phyloP scores from a whole-genome alignment of 1,284 basidiomycete species.

The Tetrapyrgos nigripes region DNA sequence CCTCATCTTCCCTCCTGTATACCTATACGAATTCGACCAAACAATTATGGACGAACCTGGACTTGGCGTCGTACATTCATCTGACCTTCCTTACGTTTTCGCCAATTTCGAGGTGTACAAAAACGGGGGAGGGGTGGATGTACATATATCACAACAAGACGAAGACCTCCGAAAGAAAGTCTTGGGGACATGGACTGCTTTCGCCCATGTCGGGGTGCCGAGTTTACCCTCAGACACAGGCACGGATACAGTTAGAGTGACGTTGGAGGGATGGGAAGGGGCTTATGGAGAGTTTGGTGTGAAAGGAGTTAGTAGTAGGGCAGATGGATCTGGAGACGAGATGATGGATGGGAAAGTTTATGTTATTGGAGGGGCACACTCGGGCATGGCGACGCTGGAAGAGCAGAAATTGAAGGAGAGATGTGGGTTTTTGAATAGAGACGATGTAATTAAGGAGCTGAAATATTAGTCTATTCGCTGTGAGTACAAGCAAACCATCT shows the following conservation, averaged over 20 bases:
- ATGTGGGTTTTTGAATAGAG: background rate
- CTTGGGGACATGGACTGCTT: conserved; percentile 1
- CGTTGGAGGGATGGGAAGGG: conserved; percentile 1
- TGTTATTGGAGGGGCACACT: background rate
- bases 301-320: no score
- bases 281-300: no score
- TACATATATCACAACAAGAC: background rate
- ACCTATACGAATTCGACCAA: conserved; percentile 4
- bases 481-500: no score
- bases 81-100: conserved; percentile 4
- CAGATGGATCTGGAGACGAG: background rate
- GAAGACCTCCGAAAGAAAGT: conserved; percentile 1
- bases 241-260: no score
- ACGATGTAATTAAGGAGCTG: background rate
- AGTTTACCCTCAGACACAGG: background rate
- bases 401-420: conserved; percentile 2
- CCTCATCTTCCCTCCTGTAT: no score
- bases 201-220: background rate
- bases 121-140: background rate
- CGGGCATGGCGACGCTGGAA: background rate
- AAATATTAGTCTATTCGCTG: background rate
- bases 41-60: background rate
- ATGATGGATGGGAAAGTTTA: no score
- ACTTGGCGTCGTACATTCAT: conserved; percentile 3
- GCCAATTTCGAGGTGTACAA: background rate